Percentiles rank a stretch among this genome's conserved stretches.
Evolutionary conservation across 1,284 basidiomycete species (phyloP).

Genomic region (Hemileia vastatrix): DNA sequence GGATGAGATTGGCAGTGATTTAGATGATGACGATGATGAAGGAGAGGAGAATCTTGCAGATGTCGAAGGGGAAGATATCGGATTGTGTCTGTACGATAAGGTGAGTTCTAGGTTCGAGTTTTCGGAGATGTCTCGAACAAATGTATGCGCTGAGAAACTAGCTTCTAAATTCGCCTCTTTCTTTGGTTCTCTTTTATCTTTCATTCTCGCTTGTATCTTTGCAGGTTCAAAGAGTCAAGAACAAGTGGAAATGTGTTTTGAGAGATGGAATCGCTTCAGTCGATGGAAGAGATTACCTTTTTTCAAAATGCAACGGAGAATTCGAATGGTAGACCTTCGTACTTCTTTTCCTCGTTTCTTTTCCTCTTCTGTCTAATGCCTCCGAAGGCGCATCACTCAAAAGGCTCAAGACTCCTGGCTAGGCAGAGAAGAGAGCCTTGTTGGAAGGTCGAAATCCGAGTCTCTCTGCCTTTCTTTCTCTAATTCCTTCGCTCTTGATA

Average conservation of each 20-base stretch:
- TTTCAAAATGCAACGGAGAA: conserved; percentile 80
- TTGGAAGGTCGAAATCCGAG: no score
- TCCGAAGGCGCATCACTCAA: no score
- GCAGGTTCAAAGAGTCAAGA: conserved; percentile 92
- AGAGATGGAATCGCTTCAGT: conserved; percentile 98
- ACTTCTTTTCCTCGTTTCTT: no score
- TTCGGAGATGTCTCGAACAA: background rate
- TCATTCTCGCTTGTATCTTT: background rate
- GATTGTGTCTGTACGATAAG: conserved; percentile 96
- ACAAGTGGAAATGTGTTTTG: conserved; percentile 99
- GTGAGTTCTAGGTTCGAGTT: conserved; percentile 47
- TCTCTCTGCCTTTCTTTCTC: no score
- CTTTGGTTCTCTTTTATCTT: background rate
- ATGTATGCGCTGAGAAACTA: background rate
- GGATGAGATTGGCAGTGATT: conserved; percentile 88
- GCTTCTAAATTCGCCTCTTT: no score
- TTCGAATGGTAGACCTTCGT: no score
- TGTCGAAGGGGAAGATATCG: conserved; percentile 57
- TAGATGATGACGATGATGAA: conserved; percentile 69
- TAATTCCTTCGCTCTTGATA: no score
- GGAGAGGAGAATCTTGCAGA: conserved; percentile 55
- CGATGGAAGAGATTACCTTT: conserved; percentile 94
- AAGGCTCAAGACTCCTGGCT: no score
- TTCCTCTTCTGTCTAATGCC: no score
- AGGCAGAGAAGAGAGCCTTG: no score